A percentile compares a stretch with the other conserved stretches of the same genome.
phyloP scores from a whole-genome alignment of 2,329 filamentous ascomycete genomes.

The Aspergillus hiratsukae region DNA sequence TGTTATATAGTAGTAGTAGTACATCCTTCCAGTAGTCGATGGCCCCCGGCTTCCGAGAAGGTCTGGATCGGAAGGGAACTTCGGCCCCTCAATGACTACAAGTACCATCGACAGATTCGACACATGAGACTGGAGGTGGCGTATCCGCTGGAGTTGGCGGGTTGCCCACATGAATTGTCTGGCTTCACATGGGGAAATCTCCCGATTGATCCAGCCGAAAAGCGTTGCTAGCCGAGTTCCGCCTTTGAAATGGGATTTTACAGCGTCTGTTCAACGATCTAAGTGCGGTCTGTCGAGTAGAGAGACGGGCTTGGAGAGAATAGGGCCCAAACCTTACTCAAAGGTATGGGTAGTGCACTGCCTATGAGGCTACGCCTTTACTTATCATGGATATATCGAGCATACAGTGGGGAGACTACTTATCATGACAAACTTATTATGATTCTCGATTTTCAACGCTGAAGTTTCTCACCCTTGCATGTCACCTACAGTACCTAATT shows the following conservation, averaged over 20 bases:
- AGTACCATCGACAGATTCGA: slow-evolving; percentile 3
- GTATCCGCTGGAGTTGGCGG: slow-evolving; percentile 7
- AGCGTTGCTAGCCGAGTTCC: slow-evolving; percentile 21
- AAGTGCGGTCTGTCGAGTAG: not conserved
- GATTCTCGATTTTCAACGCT: not conserved
- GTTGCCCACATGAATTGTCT: slow-evolving; percentile 1
- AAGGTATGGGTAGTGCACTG: not conserved
- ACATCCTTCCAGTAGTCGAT: slow-evolving; percentile 1
- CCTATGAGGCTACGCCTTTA: not conserved
- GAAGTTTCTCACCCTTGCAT: not conserved
- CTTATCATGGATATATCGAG: not conserved
- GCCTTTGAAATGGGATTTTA: slow-evolving; percentile 10
- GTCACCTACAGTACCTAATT: not conserved
- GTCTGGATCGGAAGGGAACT: slow-evolving; percentile 15
- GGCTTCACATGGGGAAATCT: slow-evolving; percentile 17
- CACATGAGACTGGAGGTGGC: slow-evolving; percentile 7
- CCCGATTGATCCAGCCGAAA: slow-evolving; percentile 21
- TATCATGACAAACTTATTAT: not conserved
- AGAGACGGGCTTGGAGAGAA: not conserved
- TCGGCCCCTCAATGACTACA: slow-evolving; percentile 9
- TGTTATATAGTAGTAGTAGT: slow-evolving; percentile 8
- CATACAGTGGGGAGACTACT: not conserved
- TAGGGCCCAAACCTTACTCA: not conserved
- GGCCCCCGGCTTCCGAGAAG: slow-evolving; percentile 9
- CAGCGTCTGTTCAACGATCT: not conserved